phyloP scores from a whole-genome alignment of 169 alveolate species.

The Plasmodium ovale region DNA sequence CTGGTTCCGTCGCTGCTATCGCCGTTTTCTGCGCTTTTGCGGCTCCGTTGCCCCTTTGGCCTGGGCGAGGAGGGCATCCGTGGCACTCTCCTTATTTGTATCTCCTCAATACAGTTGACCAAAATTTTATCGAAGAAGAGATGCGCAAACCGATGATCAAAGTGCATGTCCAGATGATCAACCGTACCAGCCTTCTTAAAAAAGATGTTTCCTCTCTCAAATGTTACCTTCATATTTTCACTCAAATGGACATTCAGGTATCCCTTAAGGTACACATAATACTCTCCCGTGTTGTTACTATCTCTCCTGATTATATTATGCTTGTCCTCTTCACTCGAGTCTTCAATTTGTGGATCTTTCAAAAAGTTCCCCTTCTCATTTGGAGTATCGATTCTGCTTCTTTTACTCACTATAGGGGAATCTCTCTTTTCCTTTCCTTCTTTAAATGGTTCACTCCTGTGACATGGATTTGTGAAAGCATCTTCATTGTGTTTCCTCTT shows the following conservation, averaged over 20 bases:
- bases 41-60: neutral
- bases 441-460: too few species aligned
- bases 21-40: neutral
- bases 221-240: conserved; percentile 5
- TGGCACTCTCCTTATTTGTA: conserved; percentile 2
- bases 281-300: neutral
- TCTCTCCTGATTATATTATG: neutral
- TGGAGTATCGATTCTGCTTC: too few species aligned
- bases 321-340: neutral
- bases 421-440: too few species aligned
- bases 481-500: too few species aligned
- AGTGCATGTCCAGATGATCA: conserved; percentile 10
- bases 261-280: conserved; percentile 17
- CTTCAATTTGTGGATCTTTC: neutral
- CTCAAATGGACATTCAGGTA: conserved; percentile 7
- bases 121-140: conserved; percentile 9
- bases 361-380: too few species aligned
- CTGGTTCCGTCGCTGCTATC: neutral
- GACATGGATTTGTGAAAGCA: too few species aligned
- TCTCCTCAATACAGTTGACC: conserved; percentile 9
- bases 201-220: conserved; percentile 20
- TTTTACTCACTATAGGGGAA: too few species aligned
- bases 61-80: neutral
- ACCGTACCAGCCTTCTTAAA: neutral
- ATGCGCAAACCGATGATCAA: conserved; percentile 6